Base-by-base conservation (phyloP, 129 eudicot species). In the Sambucus nigra region DNA sequence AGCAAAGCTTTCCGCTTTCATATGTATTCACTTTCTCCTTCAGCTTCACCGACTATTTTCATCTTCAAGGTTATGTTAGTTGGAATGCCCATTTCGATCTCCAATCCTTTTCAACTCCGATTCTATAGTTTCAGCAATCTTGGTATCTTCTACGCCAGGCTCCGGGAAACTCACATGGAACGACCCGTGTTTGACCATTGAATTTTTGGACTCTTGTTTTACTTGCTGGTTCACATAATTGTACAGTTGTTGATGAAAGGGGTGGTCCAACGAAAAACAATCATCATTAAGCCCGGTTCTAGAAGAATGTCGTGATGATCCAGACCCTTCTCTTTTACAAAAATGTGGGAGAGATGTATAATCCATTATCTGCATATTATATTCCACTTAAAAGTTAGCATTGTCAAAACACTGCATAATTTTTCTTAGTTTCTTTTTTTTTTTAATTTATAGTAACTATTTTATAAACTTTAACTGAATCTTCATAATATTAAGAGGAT, bases 331-430 rank as follows among this genome's bases (percentile, higher is more conserved):
- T 76, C 76, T 79, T 80, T 81, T 72, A 73, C 99, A 91, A 78
- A 91, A 91, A 70, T 86, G 99, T 8, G 99, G 99, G n/a, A 91
- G 82, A 42, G 94, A 71, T 51, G 74, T 89, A 38, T 82, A 86
- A 59, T 86, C 99, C 99, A 86, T 91, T 47, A 91, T 82, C 99
- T 91, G 95, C 77, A 46, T n/a, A n/a, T n/a, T n/a, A n/a, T n/a
- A n/a, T n/a, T 49, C 64, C 29, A 70, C 52, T 12, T 41, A 33
- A 61, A 47, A 13, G 44, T 60, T n/a, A 55, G 51, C 19, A 5
- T 52, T 22, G 51, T 57, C 50, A 63, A 25, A 4, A 9, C 13
- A n/a, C 2, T 35, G 42, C 42, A 7, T 7, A 2, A 35, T 2
- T 12, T 8, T 35, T 35, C 13, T n/a, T n/a, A n/a, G n/a, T n/a